Evolutionary conservation across 2,329 filamentous ascomycete genomes (phyloP).

Genomic region (Emmonsiellopsis sp.): DNA sequence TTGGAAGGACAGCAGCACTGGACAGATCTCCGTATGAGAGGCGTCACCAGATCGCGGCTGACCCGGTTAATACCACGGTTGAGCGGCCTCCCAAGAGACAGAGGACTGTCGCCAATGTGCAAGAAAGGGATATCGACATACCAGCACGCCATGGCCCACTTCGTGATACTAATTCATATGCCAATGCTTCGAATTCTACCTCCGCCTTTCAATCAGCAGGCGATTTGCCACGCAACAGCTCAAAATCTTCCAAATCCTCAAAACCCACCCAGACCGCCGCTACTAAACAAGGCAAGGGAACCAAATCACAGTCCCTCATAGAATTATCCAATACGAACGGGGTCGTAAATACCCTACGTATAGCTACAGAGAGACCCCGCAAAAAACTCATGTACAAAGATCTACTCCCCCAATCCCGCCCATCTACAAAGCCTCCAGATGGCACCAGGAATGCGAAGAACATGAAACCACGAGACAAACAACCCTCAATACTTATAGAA

Average conservation of each 20-base stretch:
- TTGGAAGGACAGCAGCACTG: conserved; percentile 52
- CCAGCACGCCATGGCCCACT: background rate
- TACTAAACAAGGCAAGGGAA: background rate
- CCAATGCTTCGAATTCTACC: background rate
- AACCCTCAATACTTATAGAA: background rate
- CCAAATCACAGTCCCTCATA: background rate
- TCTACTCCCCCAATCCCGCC: conserved; percentile 20
- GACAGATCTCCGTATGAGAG: conserved; percentile 57
- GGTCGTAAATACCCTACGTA: conserved; percentile 22
- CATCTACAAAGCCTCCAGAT: conserved; percentile 6
- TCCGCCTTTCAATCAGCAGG: background rate
- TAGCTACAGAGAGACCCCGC: conserved; percentile 28
- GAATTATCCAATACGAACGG: background rate
- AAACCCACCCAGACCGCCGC: background rate
- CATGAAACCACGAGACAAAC: background rate
- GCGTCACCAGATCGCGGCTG: conserved; percentile 6
- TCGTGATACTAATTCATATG: background rate
- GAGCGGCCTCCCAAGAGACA: conserved; percentile 6
- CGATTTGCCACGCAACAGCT: background rate
- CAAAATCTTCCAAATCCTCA: background rate
- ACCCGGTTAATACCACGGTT: conserved; percentile 2
- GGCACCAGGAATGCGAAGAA: background rate
- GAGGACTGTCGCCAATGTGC: conserved; percentile 5
- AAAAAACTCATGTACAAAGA: conserved; percentile 37
- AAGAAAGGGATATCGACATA: background rate